Conservation (phyloP, 345 rosid species). For the Bruguiera parviflora region DNA sequence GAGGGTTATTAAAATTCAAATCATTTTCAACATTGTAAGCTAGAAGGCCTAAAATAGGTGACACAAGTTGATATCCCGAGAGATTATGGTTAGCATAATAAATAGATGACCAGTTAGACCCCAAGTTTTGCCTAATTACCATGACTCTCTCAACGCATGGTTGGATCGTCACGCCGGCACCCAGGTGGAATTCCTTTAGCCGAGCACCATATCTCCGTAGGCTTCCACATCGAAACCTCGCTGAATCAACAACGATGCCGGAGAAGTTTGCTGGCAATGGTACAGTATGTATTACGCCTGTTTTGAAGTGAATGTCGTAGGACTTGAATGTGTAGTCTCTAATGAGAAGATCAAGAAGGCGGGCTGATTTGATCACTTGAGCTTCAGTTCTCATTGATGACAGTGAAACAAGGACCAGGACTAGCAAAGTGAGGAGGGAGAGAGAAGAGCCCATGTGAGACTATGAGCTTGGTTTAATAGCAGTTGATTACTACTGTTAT, state of each 20-base stretch:
- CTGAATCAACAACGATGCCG: slow-evolving; percentile 57
- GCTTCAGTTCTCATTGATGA: slow-evolving; percentile 27
- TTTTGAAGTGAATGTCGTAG: slow-evolving; percentile 43
- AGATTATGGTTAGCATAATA: slow-evolving; percentile 67
- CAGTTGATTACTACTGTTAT: not conserved
- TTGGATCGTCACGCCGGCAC: slow-evolving; percentile 52
- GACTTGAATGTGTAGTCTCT: slow-evolving; percentile 68
- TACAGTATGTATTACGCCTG: slow-evolving; percentile 54
- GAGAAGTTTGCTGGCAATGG: slow-evolving; percentile 71
- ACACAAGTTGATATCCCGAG: slow-evolving; percentile 69
- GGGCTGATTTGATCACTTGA: slow-evolving; percentile 51
- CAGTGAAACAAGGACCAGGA: slow-evolving; percentile 24
- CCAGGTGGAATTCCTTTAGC: slow-evolving; percentile 64
- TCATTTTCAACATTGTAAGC: slow-evolving; percentile 58
- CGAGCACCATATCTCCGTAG: slow-evolving; percentile 77
- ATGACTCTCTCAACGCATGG: slow-evolving; percentile 84
- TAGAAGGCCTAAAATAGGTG: slow-evolving; percentile 76
- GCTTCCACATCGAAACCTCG: slow-evolving; percentile 84
- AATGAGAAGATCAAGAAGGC: slow-evolving; percentile 63
- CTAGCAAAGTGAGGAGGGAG: slow-evolving; percentile 16
- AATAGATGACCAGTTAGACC: slow-evolving; percentile 63
- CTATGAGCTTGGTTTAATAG: not conserved
- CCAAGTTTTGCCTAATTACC: slow-evolving; percentile 68
- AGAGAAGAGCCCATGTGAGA: slow-evolving; percentile 39
- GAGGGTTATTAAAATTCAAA: slow-evolving; percentile 40